Percentiles rank a stretch among this genome's conserved stretches.
phyloP scores from a whole-genome alignment of 1,139 yeast species.

The Suzukiozyma palmioleophila region DNA sequence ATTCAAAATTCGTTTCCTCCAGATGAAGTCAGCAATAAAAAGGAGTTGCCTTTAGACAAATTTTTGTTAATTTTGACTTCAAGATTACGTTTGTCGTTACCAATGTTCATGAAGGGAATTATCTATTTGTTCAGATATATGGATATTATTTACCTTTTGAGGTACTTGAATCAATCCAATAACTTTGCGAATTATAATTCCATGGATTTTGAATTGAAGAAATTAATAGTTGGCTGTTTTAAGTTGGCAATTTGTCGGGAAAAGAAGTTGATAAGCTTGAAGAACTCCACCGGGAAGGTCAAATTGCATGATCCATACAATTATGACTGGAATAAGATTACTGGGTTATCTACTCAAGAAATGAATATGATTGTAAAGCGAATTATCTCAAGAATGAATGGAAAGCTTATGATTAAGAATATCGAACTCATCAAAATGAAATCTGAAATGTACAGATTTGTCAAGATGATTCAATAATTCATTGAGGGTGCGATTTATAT shows the following conservation, averaged over 20 bases:
- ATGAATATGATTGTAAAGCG: constrained; percentile 35
- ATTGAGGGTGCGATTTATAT: too few relatives aligned
- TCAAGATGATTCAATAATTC: constrained; percentile 32
- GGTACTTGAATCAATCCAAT: constrained; percentile 47
- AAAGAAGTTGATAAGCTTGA: constrained; percentile 5
- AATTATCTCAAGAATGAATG: constrained; percentile 39
- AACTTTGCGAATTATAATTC: constrained; percentile 41
- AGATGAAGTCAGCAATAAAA: constrained; percentile 19
- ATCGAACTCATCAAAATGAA: constrained; percentile 37
- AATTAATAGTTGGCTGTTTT: constrained; percentile 43
- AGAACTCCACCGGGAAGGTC: constrained; percentile 6
- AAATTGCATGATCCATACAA: constrained; percentile 8
- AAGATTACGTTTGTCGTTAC: constrained; percentile 33
- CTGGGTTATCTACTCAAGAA: constrained; percentile 38
- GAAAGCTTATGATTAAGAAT: constrained; percentile 37
- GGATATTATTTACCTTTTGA: constrained; percentile 44
- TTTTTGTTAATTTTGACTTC: constrained; percentile 37
- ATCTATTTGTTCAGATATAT: constrained; percentile 45
- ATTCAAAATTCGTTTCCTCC: constrained; percentile 46
- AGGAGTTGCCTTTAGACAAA: constrained; percentile 39
- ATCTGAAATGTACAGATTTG: constrained; percentile 40
- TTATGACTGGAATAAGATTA: constrained; percentile 31
- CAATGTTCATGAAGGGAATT: constrained; percentile 38
- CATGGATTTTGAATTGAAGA: constrained; percentile 44
- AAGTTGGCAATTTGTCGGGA: constrained; percentile 38